Evolutionary conservation across 306 rosid genomes (phyloP).

Genomic region (Sicyos edulis): DNA sequence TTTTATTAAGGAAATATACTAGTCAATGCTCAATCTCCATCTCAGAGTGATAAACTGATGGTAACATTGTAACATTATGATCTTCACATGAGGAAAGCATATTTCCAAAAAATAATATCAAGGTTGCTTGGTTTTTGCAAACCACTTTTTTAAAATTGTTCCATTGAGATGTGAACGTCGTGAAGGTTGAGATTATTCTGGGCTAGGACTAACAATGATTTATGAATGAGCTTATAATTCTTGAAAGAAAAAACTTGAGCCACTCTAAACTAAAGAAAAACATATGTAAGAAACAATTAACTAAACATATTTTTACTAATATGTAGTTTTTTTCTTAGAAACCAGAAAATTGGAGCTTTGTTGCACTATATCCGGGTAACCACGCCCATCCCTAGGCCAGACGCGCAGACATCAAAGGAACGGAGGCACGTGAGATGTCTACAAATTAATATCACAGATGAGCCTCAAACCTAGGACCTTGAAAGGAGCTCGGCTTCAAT

Average conservation of each 20-base stretch:
- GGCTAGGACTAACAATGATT: not conserved
- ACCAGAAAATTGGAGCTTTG: too few relatives aligned
- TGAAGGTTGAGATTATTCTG: not conserved
- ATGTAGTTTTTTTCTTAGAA: not conserved
- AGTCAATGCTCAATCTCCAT: not conserved
- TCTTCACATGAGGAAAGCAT: not conserved
- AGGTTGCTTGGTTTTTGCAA: not conserved
- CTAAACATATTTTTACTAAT: not conserved
- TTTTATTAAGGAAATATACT: slow-evolving; percentile 32
- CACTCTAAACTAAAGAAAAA: not conserved
- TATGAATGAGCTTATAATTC: not conserved
- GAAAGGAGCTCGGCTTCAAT: too few relatives aligned
- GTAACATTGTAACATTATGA: not conserved
- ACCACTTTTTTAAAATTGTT: not conserved
- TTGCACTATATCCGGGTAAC: too few relatives aligned
- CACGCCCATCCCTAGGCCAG: too few relatives aligned
- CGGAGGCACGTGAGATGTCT: too few relatives aligned
- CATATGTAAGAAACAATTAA: not conserved
- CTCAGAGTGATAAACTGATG: not conserved
- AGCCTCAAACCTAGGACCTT: too few relatives aligned
- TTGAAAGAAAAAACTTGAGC: not conserved
- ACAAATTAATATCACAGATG: too few relatives aligned
- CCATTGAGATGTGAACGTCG: not conserved
- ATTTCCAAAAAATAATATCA: not conserved
- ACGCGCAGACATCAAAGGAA: too few relatives aligned